Evolutionary conservation across 202 grass and related monocot genomes (phyloP), one percentile per base, ranked within the genome.

Genomic region (Schoenoplectus triqueter): DNA sequence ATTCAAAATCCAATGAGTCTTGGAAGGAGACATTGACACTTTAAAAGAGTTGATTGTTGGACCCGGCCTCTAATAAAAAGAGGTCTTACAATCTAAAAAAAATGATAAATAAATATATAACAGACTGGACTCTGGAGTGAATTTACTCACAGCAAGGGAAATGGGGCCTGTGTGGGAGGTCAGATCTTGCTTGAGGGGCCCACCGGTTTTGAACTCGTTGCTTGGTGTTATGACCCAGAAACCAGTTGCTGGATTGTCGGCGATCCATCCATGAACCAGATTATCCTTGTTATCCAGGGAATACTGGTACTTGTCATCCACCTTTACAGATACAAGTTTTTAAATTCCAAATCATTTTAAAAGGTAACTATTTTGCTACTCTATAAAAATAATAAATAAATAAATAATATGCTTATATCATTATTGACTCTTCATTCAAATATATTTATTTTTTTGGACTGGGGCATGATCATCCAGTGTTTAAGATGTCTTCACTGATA

Each of bases 271-370:
- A 18, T 97, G 95, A 5, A 97, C 95, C 1, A 8, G 1, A 72
- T 91, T 93, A 79, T 95, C 89, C 79, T 89, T 88, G 88, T 91
- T 87, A 45, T 94, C 92, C 41, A 92, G 15, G 8, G 92, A 86
- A 69, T 94, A 94, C 75, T 91, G 60, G 14, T 97, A 94, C 88
- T 97, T 97, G 85, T 97, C 95, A 87, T 97, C 95, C 70, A 97
- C 95, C 89, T 94, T 39, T 6, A 10, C 48, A 74, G 8, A 6
- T 5, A 57, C 20, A 7, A 17, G 10, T 47, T 31, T 31, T 31
- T 0, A 31, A 31, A 31, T 31, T 31, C 31, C 31, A 31, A 31
- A 31, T 31, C 31, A 31, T 31, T 31, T 31, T 31, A 31, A 31
- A 31, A 31, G 31, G 31, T 31, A 31, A 31, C 31, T 31, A 31